These are phyloP conservation scores for Quercus rubra DNA, from an alignment of 306 rosid species.

Conservation along the genomic window DNA sequence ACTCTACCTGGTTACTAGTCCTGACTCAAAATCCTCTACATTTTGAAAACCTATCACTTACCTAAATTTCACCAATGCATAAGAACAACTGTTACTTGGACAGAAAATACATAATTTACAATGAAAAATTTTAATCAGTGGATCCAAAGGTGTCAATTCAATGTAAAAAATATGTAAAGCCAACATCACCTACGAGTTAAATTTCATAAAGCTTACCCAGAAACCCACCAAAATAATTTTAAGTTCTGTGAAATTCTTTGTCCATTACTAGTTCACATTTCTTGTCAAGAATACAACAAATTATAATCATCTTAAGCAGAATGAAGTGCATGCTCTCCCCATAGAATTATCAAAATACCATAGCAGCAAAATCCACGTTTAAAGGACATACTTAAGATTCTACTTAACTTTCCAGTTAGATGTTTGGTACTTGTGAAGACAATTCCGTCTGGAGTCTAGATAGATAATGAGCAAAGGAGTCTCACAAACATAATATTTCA, in stretches of 20 bases:
- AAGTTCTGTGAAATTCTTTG: neutral
- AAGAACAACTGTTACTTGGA: neutral
- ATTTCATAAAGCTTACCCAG: neutral
- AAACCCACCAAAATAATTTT: neutral
- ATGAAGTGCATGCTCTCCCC: neutral
- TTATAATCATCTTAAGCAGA: constrained; percentile 14
- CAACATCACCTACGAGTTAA: neutral
- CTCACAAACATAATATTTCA: constrained; percentile 31
- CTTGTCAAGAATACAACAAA: constrained; percentile 32
- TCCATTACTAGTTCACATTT: constrained; percentile 2
- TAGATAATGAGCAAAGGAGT: constrained; percentile 58
- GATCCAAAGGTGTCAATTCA: neutral
- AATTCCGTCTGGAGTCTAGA: constrained; percentile 39
- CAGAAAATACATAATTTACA: neutral
- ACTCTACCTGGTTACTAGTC: neutral
- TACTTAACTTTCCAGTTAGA: constrained; percentile 27
- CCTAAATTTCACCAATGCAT: neutral
- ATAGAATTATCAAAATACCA: constrained; percentile 24
- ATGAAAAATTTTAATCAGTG: neutral
- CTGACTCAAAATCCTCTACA: neutral
- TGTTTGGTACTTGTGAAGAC: constrained; percentile 18
- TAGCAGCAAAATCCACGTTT: constrained; percentile 24
- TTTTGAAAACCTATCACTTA: neutral
- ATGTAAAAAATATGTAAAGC: neutral
- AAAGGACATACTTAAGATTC: constrained; percentile 25